Base-by-base conservation (phyloP, 2,329 filamentous ascomycete species). In the Ceratocystis albifundus region DNA sequence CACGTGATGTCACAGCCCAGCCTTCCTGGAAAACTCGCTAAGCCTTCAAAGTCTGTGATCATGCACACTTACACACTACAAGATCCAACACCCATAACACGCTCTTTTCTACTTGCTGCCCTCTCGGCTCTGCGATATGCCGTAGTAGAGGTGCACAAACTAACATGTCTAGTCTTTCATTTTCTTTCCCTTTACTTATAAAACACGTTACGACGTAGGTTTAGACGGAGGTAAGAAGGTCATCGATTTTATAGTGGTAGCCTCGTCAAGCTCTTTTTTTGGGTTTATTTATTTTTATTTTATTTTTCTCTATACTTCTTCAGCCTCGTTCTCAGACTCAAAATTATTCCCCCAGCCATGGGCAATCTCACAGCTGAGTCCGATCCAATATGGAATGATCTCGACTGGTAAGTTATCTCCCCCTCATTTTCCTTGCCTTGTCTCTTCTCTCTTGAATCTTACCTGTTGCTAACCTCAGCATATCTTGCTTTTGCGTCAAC, bases 381-480 rank as follows among this genome's bases (percentile, higher is more conserved):
- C 69, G 84, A 85, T 77, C 81, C 81, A 79, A 78, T 85, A 80
- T 90, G 88, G 88, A 85, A 89, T 73, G 82, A 89, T 75, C 80
- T 89, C 72, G 84, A 90, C 77, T 88, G 86, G 88, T 90, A 82
- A 41, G 36, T 41, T 41, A 41, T 41, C 36, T 41, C 36, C 36
- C 36, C 7, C 36, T 12, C 36, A 41, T 41, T 73, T 84, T 80
- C 67, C 66, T 64, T 50, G 59, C 67, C 59, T 45, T 41, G 0
- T 41, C 36, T 32, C 46, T n/a, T 28, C 46, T 17, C 36, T 20
- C 70, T 70, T 65, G 67, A 62, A 65, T 65, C 44, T 69, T 55
- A 66, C 72, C 74, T 70, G 73, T 74, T 75, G 61, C 73, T 76
- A 69, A 74, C 73, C 71, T 59, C 50, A 71, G 67, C 48, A 41